These are phyloP conservation scores for Bremia lactucae DNA, from an alignment of 352 stramenopile species.

Conservation along the genomic window DNA sequence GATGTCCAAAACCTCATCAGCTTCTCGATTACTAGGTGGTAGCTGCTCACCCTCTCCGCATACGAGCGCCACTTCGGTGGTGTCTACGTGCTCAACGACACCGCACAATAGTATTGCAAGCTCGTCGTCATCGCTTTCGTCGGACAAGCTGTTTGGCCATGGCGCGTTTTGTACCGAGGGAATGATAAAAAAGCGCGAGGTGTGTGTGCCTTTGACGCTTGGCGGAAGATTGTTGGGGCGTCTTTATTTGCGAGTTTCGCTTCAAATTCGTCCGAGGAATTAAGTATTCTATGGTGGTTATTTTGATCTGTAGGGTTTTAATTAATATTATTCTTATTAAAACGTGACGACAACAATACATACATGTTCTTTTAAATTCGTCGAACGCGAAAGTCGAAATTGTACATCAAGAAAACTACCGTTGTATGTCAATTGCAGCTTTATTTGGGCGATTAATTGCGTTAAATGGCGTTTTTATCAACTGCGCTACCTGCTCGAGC, in stretches of 20 bases:
- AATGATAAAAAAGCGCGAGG: conserved; percentile 35
- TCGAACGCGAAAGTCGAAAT: too few species aligned
- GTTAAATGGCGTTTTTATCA: too few species aligned
- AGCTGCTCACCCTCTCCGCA: conserved; percentile 21
- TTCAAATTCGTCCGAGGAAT: conserved; percentile 34
- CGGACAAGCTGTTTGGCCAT: conserved; percentile 46
- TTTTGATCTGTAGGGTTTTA: too few species aligned
- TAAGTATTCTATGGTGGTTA: too few species aligned
- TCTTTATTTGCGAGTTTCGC: conserved; percentile 44
- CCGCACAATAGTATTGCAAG: conserved; percentile 8
- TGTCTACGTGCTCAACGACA: conserved; percentile 26
- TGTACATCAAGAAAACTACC: too few species aligned
- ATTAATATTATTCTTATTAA: too few species aligned
- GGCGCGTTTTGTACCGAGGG: conserved; percentile 57
- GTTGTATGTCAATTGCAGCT: too few species aligned
- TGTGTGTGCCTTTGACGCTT: conserved; percentile 47
- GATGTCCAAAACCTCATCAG: conserved; percentile 24
- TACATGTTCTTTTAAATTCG: too few species aligned
- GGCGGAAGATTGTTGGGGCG: conserved; percentile 49
- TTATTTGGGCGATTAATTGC: too few species aligned
- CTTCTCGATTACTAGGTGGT: conserved; percentile 12
- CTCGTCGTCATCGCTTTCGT: conserved; percentile 18
- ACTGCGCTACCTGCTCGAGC: too few species aligned
- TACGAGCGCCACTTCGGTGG: conserved; percentile 14
- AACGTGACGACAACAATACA: too few species aligned